These are phyloP conservation scores for Vigna hirtella DNA, from an alignment of 306 rosid species.

Conservation along the genomic window DNA sequence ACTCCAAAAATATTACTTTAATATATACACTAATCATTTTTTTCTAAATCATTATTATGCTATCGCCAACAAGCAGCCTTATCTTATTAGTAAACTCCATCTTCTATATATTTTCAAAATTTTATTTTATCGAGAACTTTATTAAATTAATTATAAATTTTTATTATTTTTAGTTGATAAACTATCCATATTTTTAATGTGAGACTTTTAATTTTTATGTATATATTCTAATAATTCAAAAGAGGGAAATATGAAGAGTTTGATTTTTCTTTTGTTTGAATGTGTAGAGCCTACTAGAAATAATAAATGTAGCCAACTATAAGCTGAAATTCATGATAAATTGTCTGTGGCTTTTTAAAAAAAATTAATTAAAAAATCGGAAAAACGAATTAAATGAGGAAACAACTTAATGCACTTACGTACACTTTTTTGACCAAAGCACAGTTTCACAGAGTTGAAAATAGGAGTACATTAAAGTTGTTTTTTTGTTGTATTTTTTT, in stretches of 20 bases:
- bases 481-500: not conserved
- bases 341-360: not conserved
- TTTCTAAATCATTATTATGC: no score
- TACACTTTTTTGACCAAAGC: not conserved
- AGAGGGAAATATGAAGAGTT: not conserved
- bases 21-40: no score
- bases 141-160: no score
- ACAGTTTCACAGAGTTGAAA: not conserved
- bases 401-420: not conserved
- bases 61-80: no score
- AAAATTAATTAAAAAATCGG: not conserved
- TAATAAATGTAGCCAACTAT: slow-evolving; percentile 21
- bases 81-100: no score
- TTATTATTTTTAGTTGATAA: no score
- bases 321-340: not conserved
- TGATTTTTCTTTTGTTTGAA: not conserved
- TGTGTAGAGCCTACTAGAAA: slow-evolving; percentile 9
- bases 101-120: no score
- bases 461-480: not conserved
- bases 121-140: no score
- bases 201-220: no score
- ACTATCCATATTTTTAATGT: no score
- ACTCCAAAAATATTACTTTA: no score
- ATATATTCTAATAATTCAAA: not conserved
- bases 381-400: not conserved